Conservation (phyloP, 106 monocot species). For the Dioscorea dumetorum region DNA sequence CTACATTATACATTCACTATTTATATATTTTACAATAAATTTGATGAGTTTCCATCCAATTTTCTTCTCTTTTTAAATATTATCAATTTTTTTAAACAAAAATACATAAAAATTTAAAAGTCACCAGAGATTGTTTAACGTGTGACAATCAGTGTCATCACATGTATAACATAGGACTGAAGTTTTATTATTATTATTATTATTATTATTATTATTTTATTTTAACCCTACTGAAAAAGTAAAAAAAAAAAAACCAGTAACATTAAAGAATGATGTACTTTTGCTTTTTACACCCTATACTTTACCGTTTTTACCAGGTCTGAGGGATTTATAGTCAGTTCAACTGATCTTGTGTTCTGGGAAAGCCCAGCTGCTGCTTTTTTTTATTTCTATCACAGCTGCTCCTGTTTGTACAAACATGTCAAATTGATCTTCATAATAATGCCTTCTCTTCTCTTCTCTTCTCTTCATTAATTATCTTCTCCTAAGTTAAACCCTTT, state of each 20-base stretch:
- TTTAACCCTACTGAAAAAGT: too few relatives aligned
- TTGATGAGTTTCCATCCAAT: too few relatives aligned
- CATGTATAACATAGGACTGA: not conserved
- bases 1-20: too few relatives aligned
- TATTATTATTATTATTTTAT: too few relatives aligned
- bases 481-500: too few relatives aligned
- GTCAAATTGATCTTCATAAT: not conserved
- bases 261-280: too few relatives aligned
- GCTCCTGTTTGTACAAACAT: not conserved
- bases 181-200: not conserved
- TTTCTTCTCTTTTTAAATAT: not conserved
- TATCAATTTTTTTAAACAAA: not conserved
- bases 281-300: not conserved
- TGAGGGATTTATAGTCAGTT: too few relatives aligned
- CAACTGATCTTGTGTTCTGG: not conserved
- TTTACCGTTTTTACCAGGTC: not conserved
- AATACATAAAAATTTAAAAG: not conserved
- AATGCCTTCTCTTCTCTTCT: not conserved
- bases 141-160: not conserved
- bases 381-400: conserved; percentile 3
- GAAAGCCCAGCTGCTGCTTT: conserved; percentile 5
- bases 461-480: too few relatives aligned
- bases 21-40: too few relatives aligned
- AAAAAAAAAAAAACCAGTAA: too few relatives aligned
- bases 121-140: not conserved